Evolutionary conservation across 1,139 yeast species (phyloP), one percentile per base, ranked within the genome.

Genomic region (Taiozyma sp.): DNA sequence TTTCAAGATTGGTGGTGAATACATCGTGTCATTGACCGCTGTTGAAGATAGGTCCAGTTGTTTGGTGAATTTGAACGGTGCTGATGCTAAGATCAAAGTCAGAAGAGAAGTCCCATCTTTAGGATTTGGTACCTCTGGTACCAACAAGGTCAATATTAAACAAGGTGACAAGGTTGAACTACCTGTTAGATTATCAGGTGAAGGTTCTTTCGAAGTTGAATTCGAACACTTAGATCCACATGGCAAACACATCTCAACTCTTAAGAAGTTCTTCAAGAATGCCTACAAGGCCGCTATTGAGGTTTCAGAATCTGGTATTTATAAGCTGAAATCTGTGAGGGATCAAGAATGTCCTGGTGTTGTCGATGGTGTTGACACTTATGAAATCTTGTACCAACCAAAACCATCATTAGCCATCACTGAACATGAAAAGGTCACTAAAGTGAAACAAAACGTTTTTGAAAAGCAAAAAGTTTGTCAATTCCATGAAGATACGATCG

Each of bases 1-100:
- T 1, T 73, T 85, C 52, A 67, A 69, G 2, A 69, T 72, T 19
- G 96, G 97, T 19, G 96, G 97, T 13, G 75, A 79, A 23, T 90
- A 82, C 64, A 76, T 80, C 16, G 68, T 93, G 1, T 72, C 81
- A 2, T 65, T 95, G 53, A 77, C 80, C 2, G 78, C 87, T 13
- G 80, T 89, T 5, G 76, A 75, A 39, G 99, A 95, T 65, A 78
- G 80, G 13, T 80, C 87, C 30, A 83, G 84, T 1, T 93, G 99
- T 70, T 73, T 79, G 19, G 91, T 88, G 13, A 81, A 81, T n/a
- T 70, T 85, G 51, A 75, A 75, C 36, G 80, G 78, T 38, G 80
- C 81, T 41, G 84, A 80, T 51, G 81, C 86, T 23, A 75, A 70
- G 29, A 71, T 91, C 19, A 73, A 75, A 30, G 91, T 91, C 2